Evolutionary conservation across 495 filamentous ascomycete genomes (phyloP), one percentile per base, ranked within the genome.

Genomic region (Oleoguttula mirabilis): DNA sequence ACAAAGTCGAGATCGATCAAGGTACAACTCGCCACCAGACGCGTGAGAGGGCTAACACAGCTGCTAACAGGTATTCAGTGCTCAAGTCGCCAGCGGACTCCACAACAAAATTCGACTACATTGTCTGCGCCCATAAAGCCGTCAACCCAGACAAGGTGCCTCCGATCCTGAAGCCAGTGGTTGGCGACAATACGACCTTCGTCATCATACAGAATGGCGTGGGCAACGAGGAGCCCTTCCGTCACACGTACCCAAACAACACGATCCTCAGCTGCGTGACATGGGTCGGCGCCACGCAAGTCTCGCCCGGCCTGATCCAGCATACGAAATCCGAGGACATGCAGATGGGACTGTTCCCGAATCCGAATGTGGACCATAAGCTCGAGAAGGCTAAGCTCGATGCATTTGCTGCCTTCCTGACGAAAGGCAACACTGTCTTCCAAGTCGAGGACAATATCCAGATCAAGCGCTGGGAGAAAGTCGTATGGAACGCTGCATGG

Each of bases 401-500:
- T 1, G 46, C 36, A 0, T 69, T 74, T 39, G 55, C 60, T 4
- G n/a, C 40, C 4, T 51, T 72, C 1, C 52, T 74, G 2, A 43
- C 32, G 0, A 33, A 47, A 1, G 67, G 68, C 10, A 36, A 58
- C 16, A 72, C 69, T 1, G 43, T 46, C 6, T 65, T 66, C 56
- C 45, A 60, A 11, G 41, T 68, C 10, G 43, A 62, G 5, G 59
- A 61, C 0, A 60, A 68, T 32, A 66, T 74, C 32, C 70, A 72
- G 25, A 51, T 52, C 30, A 56, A 62, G 38, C 64, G 68, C 35
- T 74, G 70, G 70, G 63, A 68, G 28, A 74, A 74, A 41, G 65
- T 71, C 10, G 65, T 72, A 10, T 72, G 69, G 68, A 74, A 74
- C 43, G 68, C 51, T 8, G 69, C 69, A 0, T 72, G 69, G 69